phyloP scores from a whole-genome alignment of 2,329 filamentous ascomycete species.

The Tolypocladium cylindrosporum region DNA sequence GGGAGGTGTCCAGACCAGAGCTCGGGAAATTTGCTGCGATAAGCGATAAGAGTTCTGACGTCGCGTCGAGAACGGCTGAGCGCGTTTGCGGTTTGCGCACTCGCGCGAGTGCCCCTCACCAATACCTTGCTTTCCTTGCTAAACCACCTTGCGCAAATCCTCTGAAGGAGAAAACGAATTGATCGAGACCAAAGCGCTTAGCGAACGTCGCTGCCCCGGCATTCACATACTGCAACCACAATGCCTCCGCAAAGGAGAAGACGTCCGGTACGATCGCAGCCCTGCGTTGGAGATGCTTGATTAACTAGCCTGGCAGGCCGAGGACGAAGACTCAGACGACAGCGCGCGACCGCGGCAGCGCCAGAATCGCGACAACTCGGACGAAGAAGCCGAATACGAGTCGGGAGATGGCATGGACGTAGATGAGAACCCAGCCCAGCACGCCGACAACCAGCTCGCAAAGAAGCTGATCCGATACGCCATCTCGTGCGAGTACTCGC shows the following conservation, averaged over 20 bases:
- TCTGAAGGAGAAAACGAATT: background rate
- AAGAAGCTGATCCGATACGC: conserved; percentile 63
- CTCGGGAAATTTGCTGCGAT: conserved; percentile 15
- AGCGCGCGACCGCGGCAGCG: conserved; percentile 21
- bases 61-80: background rate
- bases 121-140: background rate
- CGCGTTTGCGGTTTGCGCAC: background rate
- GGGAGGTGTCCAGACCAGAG: background rate
- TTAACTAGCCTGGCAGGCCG: conserved; percentile 7
- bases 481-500: conserved; percentile 54
- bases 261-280: conserved; percentile 15
- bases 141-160: too few relatives aligned
- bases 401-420: conserved; percentile 28
- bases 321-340: conserved; percentile 22
- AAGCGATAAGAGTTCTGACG: conserved; percentile 10
- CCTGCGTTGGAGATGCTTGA: too few relatives aligned
- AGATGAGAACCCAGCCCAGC: conserved; percentile 20
- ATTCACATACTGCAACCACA: background rate
- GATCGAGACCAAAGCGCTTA: background rate
- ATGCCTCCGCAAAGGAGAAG: conserved; percentile 25
- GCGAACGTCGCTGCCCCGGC: background rate
- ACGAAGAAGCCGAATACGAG: conserved; percentile 20
- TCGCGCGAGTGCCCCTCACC: background rate
- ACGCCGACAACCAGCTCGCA: conserved; percentile 40
- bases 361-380: conserved; percentile 16